Evolutionary conservation across 176 grass and related monocot genomes (phyloP).

Genomic region (Lolium perenne): DNA sequence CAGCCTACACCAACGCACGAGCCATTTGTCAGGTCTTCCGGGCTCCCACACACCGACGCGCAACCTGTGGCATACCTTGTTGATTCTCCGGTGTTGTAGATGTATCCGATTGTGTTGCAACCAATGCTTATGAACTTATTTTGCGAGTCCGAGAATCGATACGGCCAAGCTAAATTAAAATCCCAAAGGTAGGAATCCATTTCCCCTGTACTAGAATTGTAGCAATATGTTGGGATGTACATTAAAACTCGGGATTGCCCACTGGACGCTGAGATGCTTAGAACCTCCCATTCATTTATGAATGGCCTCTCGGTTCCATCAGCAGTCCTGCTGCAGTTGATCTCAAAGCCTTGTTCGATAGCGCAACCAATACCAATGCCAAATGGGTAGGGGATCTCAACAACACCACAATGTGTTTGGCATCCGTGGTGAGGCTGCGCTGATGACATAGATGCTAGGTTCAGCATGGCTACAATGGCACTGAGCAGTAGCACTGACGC

Average conservation of each 20-base stretch:
- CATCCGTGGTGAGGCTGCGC: not conserved
- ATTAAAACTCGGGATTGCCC: not conserved
- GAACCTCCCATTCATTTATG: not conserved
- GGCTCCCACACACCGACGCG: too few species aligned
- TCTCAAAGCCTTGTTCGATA: not conserved
- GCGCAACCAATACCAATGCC: not conserved
- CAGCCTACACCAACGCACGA: too few species aligned
- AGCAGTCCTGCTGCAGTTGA: not conserved
- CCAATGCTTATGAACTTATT: too few species aligned
- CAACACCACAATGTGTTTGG: conserved; percentile 18
- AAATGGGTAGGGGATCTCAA: not conserved
- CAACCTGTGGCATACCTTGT: too few species aligned
- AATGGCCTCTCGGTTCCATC: not conserved
- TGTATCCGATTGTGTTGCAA: too few species aligned
- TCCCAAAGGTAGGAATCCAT: too few species aligned
- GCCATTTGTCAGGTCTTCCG: too few species aligned
- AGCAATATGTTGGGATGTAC: too few species aligned
- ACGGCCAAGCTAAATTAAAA: too few species aligned
- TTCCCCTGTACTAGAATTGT: too few species aligned
- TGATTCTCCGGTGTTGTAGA: too few species aligned
- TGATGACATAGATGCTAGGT: not conserved
- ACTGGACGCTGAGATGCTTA: not conserved
- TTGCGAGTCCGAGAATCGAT: too few species aligned
- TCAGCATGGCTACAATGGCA: not conserved
- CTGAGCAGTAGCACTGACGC: conserved; percentile 5